Evolutionary conservation across 306 rosid species (phyloP), one percentile per base, ranked within the genome.

Genomic region (Prunus mira): DNA sequence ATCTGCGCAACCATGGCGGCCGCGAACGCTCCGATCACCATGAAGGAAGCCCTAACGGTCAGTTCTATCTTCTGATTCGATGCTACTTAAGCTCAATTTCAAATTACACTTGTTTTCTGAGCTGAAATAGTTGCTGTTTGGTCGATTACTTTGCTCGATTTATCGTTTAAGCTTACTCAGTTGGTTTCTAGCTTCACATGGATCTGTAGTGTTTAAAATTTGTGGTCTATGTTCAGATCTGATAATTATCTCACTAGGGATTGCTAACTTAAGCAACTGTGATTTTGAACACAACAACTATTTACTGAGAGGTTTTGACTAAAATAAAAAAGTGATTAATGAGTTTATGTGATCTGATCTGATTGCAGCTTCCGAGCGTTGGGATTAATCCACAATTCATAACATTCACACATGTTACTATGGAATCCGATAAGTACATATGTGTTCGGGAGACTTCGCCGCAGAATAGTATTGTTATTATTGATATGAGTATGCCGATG

Each of bases 11-110:
- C 78, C 88, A 93, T 93, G 98, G 98, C 98, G 83, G 91, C 98
- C 7, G 97, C 98, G 56, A 93, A 79, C 81, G 98, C 98, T 79
- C 98, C 98, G 84, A 89, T 93, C 92, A 81, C 95, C 92, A 93
- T 93, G 98, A 85, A 80, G 77, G 98, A 93, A 84, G 91, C 96
- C 43, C 83, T 91, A 74, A 93, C 97, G 70, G 98, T 93, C 8
- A 82, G 92, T 82, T 66, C 82, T 78, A 34, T 64, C 63, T 68
- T 63, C 65, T n/a, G 47, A 43, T 78, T 70, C 61, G 66, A 17
- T 49, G 55, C 41, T 64, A 3, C 12, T 5, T 62, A 9, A 84
- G 84, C 75, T 87, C 79, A 78, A 74, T 85, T 86, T 49, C 19
- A 24, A 71, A 46, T 82, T 60, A 17, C 47, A 67, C 52, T 70